Conservation (phyloP, 2,329 filamentous ascomycete genomes). For the Fusarium incarnatum region DNA sequence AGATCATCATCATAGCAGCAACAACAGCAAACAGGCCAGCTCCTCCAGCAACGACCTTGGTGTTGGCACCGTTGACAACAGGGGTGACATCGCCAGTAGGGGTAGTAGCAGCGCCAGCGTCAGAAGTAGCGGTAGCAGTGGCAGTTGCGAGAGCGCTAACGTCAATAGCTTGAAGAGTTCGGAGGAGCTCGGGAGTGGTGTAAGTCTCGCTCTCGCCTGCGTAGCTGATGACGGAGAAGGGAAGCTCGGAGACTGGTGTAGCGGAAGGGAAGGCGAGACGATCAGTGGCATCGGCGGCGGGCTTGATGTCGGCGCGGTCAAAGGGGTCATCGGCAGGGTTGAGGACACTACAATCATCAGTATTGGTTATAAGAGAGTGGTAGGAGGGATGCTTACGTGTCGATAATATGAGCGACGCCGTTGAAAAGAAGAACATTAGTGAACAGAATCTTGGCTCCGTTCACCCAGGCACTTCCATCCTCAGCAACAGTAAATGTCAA, state of each 20-base stretch:
- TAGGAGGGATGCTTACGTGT: slow-evolving; percentile 37
- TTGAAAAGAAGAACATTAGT: slow-evolving; percentile 50
- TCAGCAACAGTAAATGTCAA: slow-evolving; percentile 48
- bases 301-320: slow-evolving; percentile 41
- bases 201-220: slow-evolving; percentile 40
- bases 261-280: slow-evolving; percentile 46
- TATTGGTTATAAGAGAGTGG: fast-evolving
- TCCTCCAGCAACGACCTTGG: slow-evolving; percentile 21
- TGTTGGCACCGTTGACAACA: slow-evolving; percentile 19
- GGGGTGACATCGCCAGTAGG: slow-evolving; percentile 12
- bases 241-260: slow-evolving; percentile 42
- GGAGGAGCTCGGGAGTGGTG: slow-evolving; percentile 45
- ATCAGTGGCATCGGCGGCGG: slow-evolving; percentile 38
- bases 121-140: slow-evolving; percentile 8
- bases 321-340: slow-evolving; percentile 42
- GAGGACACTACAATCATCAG: slow-evolving; percentile 41
- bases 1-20: slow-evolving; percentile 22
- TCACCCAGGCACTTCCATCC: slow-evolving; percentile 49
- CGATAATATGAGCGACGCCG: slow-evolving; percentile 51
- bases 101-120: neutral
- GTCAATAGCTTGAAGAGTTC: slow-evolving; percentile 44
- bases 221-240: slow-evolving; percentile 44
- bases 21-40: slow-evolving; percentile 16
- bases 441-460: slow-evolving; percentile 48
- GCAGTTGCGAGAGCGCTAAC: slow-evolving; percentile 10